Evolutionary conservation across 2,329 filamentous ascomycete species (phyloP).

Genomic region (Knoxdaviesia proteae): DNA sequence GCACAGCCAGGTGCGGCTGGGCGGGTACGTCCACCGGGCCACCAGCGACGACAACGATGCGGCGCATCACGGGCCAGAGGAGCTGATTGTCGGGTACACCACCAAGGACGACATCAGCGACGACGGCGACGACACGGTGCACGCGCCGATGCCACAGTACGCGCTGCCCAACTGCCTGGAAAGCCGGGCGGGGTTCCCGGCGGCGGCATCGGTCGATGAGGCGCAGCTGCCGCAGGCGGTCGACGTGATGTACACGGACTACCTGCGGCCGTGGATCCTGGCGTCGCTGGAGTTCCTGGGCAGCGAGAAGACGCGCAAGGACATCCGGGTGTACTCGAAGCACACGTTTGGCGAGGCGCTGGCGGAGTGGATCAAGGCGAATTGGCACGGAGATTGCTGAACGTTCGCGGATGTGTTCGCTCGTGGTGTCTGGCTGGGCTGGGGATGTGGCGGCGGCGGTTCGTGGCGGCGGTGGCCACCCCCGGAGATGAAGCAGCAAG

Average conservation of each 20-base stretch:
- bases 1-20: not conserved
- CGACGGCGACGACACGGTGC: slow-evolving; percentile 81
- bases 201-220: slow-evolving; percentile 5
- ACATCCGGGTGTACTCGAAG: slow-evolving; percentile 30
- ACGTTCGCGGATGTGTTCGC: not conserved
- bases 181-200: slow-evolving; percentile 40
- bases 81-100: slow-evolving; percentile 54
- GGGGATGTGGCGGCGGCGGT: too few species aligned
- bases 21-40: not conserved
- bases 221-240: slow-evolving; percentile 45
- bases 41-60: slow-evolving; percentile 10
- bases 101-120: slow-evolving; percentile 65
- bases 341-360: slow-evolving; percentile 34
- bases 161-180: slow-evolving; percentile 69
- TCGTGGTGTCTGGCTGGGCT: too few species aligned
- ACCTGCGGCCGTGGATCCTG: slow-evolving; percentile 66
- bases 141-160: slow-evolving; percentile 55
- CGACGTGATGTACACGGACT: slow-evolving; percentile 81
- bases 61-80: slow-evolving; percentile 3
- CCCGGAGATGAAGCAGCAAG: too few species aligned
- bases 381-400: slow-evolving; percentile 32
- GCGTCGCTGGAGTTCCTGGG: slow-evolving; percentile 46
- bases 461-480: too few species aligned
- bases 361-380: slow-evolving; percentile 33
- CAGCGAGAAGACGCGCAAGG: slow-evolving; percentile 23